These are phyloP conservation scores for Cystobasidiaceae sp. DNA, from an alignment of 1,284 basidiomycete species.

Conservation along the genomic window DNA sequence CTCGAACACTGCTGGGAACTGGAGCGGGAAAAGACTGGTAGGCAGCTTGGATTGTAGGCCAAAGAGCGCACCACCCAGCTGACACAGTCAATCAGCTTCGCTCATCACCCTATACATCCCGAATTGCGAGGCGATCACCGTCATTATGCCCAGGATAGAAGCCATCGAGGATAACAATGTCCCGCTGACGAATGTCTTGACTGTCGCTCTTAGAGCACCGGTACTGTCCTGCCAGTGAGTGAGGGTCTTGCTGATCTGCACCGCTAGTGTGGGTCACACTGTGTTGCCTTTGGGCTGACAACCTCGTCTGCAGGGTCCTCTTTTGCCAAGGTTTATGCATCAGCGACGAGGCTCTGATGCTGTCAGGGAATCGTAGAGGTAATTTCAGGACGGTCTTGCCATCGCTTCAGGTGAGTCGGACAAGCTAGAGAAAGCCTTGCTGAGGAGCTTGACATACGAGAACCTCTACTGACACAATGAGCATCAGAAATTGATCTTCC, in stretches of 20 bases:
- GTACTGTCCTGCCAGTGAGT: conserved; percentile 7
- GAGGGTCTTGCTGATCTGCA: no score
- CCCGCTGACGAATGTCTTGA: background rate
- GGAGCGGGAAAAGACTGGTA: background rate
- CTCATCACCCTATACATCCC: no score
- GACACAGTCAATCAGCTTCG: no score
- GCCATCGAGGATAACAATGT: background rate
- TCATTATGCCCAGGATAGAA: background rate
- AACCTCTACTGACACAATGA: background rate
- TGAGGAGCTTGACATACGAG: no score
- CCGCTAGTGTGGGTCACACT: no score
- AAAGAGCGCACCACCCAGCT: no score
- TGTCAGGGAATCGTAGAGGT: background rate
- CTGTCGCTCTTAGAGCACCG: background rate
- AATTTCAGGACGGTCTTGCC: background rate
- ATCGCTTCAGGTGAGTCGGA: background rate
- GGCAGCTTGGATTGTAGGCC: no score
- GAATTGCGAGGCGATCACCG: no score
- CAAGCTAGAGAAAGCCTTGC: no score
- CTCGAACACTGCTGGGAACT: background rate
- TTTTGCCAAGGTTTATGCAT: background rate
- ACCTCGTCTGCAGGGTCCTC: background rate
- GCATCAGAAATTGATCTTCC: background rate
- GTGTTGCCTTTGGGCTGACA: no score
- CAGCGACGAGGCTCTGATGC: background rate